Conservation (phyloP, 768 basidiomycete genomes). For the Russula sp. region DNA sequence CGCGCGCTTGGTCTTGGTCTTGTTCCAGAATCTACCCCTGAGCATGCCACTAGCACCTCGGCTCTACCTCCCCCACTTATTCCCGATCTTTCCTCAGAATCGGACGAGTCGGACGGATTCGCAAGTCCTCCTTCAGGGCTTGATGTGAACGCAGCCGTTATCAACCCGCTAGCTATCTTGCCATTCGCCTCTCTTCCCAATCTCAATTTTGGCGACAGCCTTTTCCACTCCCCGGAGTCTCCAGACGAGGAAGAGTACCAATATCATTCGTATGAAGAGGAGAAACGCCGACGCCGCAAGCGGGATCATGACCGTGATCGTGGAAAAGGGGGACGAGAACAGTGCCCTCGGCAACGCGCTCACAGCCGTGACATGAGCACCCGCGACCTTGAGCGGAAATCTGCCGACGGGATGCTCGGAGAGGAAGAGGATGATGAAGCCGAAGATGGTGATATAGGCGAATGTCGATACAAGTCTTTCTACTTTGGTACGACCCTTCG, state of each 20-base stretch:
- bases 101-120: constrained; percentile 59
- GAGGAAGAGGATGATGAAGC: constrained; percentile 23
- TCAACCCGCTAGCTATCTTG: constrained; percentile 26
- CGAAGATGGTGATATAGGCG: constrained; percentile 16
- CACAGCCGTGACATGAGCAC: neutral
- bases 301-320: constrained; percentile 18
- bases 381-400: constrained; percentile 14
- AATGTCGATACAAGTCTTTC: constrained; percentile 20
- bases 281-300: constrained; percentile 23
- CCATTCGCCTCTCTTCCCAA: constrained; percentile 18
- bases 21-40: constrained; percentile 13
- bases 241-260: constrained; percentile 11
- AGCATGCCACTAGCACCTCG: neutral
- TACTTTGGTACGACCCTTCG: constrained; percentile 12
- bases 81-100: constrained; percentile 56
- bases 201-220: constrained; percentile 3
- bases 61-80: constrained; percentile 44
- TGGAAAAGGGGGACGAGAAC: constrained; percentile 22
- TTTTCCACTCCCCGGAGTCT: constrained; percentile 13
- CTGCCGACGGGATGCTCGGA: neutral
- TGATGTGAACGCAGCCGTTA: neutral
- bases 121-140: constrained; percentile 30
- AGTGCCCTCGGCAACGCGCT: constrained; percentile 9
- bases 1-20: constrained; percentile 30
- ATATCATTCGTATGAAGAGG: constrained; percentile 23